These are phyloP conservation scores for Fusarium sp. DNA, from an alignment of 2,329 filamentous ascomycete species.

Conservation along the genomic window DNA sequence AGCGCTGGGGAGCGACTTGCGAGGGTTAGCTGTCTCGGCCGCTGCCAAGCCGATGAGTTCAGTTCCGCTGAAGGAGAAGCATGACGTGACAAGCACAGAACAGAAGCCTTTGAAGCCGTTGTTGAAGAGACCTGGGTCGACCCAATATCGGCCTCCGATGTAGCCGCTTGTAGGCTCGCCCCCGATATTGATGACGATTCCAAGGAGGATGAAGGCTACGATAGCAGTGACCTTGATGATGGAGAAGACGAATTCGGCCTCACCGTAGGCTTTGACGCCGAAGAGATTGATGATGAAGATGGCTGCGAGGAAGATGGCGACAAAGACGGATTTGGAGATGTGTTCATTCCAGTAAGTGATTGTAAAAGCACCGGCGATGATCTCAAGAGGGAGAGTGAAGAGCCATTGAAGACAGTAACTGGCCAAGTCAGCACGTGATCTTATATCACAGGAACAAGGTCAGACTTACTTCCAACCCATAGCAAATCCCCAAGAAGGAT, in stretches of 20 bases:
- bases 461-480: slow-evolving; percentile 99
- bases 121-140: slow-evolving; percentile 82
- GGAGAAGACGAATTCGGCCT: slow-evolving; percentile 89
- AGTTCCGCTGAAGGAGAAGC: slow-evolving; percentile 81
- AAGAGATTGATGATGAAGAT: slow-evolving; percentile 89
- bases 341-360: slow-evolving; percentile 81
- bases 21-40: slow-evolving; percentile 82
- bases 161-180: slow-evolving; percentile 80
- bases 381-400: slow-evolving; percentile 83
- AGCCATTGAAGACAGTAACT: slow-evolving; percentile 92
- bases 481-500: slow-evolving; percentile 93
- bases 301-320: slow-evolving; percentile 81
- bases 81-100: slow-evolving; percentile 80
- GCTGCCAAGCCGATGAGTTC: slow-evolving; percentile 82
- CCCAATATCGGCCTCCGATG: slow-evolving; percentile 84
- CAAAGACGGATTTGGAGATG: slow-evolving; percentile 79
- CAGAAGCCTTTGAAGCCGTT: slow-evolving; percentile 85
- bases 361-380: slow-evolving; percentile 87
- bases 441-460: no score
- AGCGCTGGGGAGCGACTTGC: slow-evolving; percentile 86
- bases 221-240: slow-evolving; percentile 88
- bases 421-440: no score
- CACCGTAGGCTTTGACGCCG: slow-evolving; percentile 90
- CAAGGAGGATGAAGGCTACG: slow-evolving; percentile 89
- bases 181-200: slow-evolving; percentile 85